A percentile compares a stretch with the other conserved stretches of the same genome.
Evolutionary conservation across 2,329 filamentous ascomycete species (phyloP).

Genomic region (Teratosphaeria nubilosa): DNA sequence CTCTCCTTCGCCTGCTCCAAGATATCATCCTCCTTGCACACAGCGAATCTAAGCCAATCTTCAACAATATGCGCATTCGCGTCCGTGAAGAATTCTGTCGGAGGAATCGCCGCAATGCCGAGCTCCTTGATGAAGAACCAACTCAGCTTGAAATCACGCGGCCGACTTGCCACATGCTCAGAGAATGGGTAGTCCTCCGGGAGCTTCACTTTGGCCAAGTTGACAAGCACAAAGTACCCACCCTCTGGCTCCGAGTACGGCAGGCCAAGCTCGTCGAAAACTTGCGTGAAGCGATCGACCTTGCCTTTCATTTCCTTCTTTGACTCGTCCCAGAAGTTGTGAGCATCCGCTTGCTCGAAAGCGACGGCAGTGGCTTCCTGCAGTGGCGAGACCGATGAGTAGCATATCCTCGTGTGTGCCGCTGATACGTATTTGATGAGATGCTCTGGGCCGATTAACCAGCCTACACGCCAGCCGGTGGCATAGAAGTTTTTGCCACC

Average conservation of each 20-base stretch:
- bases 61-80: slow-evolving; percentile 71
- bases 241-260: slow-evolving; percentile 85
- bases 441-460: slow-evolving; percentile 80
- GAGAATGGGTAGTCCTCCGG: slow-evolving; percentile 83
- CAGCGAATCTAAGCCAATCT: slow-evolving; percentile 88
- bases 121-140: slow-evolving; percentile 98
- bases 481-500: slow-evolving; percentile 98
- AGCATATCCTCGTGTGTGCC: slow-evolving; percentile 94
- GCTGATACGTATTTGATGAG: slow-evolving; percentile 85
- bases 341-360: slow-evolving; percentile 77
- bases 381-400: slow-evolving; percentile 81
- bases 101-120: slow-evolving; percentile 89
- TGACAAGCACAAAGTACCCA: slow-evolving; percentile 94
- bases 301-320: slow-evolving; percentile 83
- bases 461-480: slow-evolving; percentile 93
- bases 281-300: slow-evolving; percentile 72
- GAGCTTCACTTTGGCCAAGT: slow-evolving; percentile 77
- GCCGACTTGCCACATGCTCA: slow-evolving; percentile 71
- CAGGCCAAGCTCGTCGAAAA: slow-evolving; percentile 39
- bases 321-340: slow-evolving; percentile 79
- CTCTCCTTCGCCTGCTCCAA: slow-evolving; percentile 42
- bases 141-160: slow-evolving; percentile 84
- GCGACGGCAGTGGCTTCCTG: slow-evolving; percentile 92
- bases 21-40: slow-evolving; percentile 89
- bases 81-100: slow-evolving; percentile 92